Evolutionary conservation across 208 protist species (phyloP).

Genomic region (Trypanosoma melophagium): DNA sequence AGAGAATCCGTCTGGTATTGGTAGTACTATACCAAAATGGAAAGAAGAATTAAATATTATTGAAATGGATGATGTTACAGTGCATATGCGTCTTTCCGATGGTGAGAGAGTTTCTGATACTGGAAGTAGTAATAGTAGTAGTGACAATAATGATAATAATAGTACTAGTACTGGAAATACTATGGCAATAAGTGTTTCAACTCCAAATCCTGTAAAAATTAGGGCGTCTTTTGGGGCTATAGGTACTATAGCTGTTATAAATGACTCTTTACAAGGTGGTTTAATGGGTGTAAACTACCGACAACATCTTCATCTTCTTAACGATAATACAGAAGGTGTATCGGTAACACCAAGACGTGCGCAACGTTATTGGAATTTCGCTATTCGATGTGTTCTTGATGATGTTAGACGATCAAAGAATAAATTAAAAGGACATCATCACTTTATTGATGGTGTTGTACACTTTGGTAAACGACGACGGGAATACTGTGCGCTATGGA

Average conservation of each 20-base stretch:
- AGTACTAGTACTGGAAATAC: background rate
- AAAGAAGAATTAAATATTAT: constrained; percentile 14
- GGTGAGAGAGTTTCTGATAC: background rate
- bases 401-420: constrained; percentile 26
- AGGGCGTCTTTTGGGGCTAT: constrained; percentile 61
- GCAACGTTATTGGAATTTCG: constrained; percentile 32
- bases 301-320: constrained; percentile 54
- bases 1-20: background rate
- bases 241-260: constrained; percentile 36
- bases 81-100: constrained; percentile 6
- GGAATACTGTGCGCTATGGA: constrained; percentile 67
- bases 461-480: constrained; percentile 55
- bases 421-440: constrained; percentile 5
- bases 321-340: background rate
- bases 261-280: constrained; percentile 44
- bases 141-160: too few relatives aligned
- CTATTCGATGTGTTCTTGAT: constrained; percentile 31
- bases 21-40: constrained; percentile 3
- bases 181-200: constrained; percentile 2
- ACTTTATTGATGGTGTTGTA: constrained; percentile 45
- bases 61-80: constrained; percentile 12
- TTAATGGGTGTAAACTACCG: constrained; percentile 57
- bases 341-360: background rate
- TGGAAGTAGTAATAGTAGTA: background rate
- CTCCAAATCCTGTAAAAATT: constrained; percentile 21